Evolutionary conservation across 345 rosid genomes (phyloP).

Genomic region (Eucalyptus fibrosa): DNA sequence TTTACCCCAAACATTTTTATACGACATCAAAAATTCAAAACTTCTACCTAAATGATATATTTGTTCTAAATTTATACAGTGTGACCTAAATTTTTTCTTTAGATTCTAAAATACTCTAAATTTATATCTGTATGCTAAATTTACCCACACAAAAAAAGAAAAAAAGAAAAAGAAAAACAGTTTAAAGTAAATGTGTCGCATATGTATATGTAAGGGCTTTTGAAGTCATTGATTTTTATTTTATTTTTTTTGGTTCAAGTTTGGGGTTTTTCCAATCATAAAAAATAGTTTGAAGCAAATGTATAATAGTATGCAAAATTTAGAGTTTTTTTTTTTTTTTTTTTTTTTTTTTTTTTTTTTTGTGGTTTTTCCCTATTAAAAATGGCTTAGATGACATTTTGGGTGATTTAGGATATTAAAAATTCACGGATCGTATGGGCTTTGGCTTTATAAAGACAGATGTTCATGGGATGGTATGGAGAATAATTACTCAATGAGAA

Average conservation of each 20-base stretch:
- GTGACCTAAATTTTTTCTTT: rapidly evolving
- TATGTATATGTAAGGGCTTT: no score
- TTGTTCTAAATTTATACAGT: no score
- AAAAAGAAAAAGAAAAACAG: no score
- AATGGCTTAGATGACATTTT: not conserved
- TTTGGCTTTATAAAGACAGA: not conserved
- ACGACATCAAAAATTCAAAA: no score
- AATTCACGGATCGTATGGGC: not conserved
- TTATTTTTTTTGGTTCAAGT: not conserved
- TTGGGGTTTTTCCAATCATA: no score
- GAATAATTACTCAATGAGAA: not conserved
- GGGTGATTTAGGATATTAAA: not conserved
- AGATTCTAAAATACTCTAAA: rapidly evolving
- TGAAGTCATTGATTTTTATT: no score
- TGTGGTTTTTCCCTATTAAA: not conserved
- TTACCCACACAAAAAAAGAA: not conserved
- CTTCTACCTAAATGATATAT: not conserved
- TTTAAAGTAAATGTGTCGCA: not conserved
- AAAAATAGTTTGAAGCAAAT: no score
- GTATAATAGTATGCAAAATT: not conserved
- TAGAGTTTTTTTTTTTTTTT: no score
- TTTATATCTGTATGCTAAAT: not conserved
- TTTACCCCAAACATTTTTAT: no score
- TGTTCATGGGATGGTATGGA: not conserved
- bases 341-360: no score